Evolutionary conservation across 495 filamentous ascomycete species (phyloP).

Genomic region (Staphylotrichum longicolle): DNA sequence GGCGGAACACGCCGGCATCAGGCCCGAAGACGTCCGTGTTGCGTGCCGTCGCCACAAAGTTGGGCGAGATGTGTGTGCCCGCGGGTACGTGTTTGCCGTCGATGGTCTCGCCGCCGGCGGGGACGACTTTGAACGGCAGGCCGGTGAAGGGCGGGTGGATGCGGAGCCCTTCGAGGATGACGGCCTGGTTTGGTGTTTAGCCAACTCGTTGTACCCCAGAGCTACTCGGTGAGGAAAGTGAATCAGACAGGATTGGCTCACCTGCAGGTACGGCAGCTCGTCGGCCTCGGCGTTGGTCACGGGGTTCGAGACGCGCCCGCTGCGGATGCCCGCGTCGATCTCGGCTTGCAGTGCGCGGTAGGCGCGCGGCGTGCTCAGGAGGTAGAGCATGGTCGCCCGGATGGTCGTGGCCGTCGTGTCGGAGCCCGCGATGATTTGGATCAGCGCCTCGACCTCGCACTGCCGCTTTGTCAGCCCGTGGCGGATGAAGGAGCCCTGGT

Average conservation of each 20-base stretch:
- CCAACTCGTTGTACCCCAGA: too few relatives aligned
- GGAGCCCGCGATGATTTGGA: constrained; percentile 57
- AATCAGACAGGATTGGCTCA: background rate
- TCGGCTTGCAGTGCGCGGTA: constrained; percentile 58
- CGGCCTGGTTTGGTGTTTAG: constrained; percentile 31
- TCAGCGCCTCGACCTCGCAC: constrained; percentile 39
- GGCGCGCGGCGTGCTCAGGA: constrained; percentile 46
- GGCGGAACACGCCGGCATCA: constrained; percentile 47
- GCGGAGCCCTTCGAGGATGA: constrained; percentile 52
- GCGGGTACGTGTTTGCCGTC: constrained; percentile 51
- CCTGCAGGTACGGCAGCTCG: constrained; percentile 44
- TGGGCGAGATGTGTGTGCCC: constrained; percentile 52
- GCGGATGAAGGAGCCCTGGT: constrained; percentile 33
- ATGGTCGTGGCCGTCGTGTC: constrained; percentile 64
- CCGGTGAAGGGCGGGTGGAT: constrained; percentile 41
- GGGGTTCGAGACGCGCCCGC: constrained; percentile 38
- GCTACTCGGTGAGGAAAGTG: background rate
- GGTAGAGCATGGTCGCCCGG: constrained; percentile 51
- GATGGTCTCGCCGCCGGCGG: constrained; percentile 52
- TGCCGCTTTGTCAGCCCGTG: constrained; percentile 34
- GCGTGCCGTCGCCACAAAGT: constrained; percentile 34
- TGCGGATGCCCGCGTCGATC: constrained; percentile 46
- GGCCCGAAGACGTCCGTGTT: constrained; percentile 35
- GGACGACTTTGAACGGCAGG: constrained; percentile 45
- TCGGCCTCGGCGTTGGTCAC: constrained; percentile 44